Conservation (phyloP, 495 filamentous ascomycete species). For the Choiromyces venosus region DNA sequence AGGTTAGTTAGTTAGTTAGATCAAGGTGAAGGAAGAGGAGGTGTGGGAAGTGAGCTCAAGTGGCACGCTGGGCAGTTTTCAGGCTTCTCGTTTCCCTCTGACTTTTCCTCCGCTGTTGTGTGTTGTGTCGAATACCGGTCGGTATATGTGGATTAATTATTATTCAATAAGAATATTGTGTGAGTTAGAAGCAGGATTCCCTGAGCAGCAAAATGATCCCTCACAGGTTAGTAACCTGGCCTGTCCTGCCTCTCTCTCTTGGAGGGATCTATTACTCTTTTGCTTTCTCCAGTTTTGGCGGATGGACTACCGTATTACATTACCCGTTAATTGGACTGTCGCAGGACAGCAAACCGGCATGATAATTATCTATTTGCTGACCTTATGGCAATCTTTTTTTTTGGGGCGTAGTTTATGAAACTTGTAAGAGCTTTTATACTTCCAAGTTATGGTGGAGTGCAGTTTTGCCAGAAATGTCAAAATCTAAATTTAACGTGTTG, state of each 20-base stretch:
- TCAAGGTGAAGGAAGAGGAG: slow-evolving; percentile 3
- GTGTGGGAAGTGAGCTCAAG: not conserved
- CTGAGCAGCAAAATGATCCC: slow-evolving; percentile 13
- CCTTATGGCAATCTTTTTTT: not conserved
- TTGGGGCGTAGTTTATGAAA: not conserved
- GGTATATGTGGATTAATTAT: not conserved
- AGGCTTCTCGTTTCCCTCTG: slow-evolving; percentile 8
- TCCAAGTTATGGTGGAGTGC: not conserved
- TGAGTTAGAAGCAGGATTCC: slow-evolving; percentile 28
- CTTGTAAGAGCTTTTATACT: not conserved
- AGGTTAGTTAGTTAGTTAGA: slow-evolving; percentile 4
- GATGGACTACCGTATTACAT: not conserved
- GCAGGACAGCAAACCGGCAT: not conserved
- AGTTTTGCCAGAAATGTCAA: not conserved
- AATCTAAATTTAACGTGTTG: not conserved
- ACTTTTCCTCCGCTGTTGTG: not conserved
- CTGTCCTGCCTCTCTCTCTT: not conserved
- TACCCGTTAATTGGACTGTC: not conserved
- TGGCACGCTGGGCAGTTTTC: slow-evolving; percentile 11
- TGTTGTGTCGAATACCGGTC: not conserved
- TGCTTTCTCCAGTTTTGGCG: not conserved
- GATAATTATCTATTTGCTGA: not conserved
- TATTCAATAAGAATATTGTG: not conserved
- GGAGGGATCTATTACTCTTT: not conserved
- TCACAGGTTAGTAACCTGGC: slow-evolving; percentile 20